Base-by-base conservation (phyloP, 176 grass and related monocot genomes). In the Avena insularis region DNA sequence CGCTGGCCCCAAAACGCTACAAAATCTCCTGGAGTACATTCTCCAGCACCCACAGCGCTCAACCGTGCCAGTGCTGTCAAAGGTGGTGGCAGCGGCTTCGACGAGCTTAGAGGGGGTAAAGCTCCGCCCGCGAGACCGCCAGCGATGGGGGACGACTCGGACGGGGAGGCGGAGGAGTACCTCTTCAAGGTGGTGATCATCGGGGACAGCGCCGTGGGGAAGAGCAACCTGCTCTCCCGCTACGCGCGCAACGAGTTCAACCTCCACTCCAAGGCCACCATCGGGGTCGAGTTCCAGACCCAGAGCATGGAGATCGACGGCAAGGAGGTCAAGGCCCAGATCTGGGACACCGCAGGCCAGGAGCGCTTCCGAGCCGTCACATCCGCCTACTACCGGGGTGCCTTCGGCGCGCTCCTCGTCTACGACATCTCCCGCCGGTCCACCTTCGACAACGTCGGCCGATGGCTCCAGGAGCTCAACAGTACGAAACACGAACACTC, bases 301-400 rank as follows among this genome's bases (percentile, higher is more conserved):
- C 91, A 93, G 88, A 88, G 64, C 88, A 82, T 90, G 78, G 91
- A 78, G 53, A 82, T 96, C 75, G 93, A 94, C 49, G 96, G 88
- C 27, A 95, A 98, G 90, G 93, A 94, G 38, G 85, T 97, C 91
- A 97, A 93, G 91, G 89, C 95, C 84, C 95, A 97, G 93, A 97
- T 97, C 86, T 97, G 95, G 95, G 95, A 97, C 90, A 97, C 95
- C 64, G 95, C 95, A 8, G 95, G 95, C 0, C 95, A 97, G 87
- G 95, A 98, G 82, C 81, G 91, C 4, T 93, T 93, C 91, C 88
- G 91, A 35, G 91, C 91, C 85, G 91, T 93, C 88, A 93, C 91
- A 2, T 93, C 91, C 23, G 91, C 91, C 0, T 93, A 93, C 91
- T 93, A 93, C 88, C 82, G 91, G 10, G 91, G 91, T 23, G 82